phyloP scores from a whole-genome alignment of 192 early-diverging fungal genomes.

The Coemansia sp. region DNA sequence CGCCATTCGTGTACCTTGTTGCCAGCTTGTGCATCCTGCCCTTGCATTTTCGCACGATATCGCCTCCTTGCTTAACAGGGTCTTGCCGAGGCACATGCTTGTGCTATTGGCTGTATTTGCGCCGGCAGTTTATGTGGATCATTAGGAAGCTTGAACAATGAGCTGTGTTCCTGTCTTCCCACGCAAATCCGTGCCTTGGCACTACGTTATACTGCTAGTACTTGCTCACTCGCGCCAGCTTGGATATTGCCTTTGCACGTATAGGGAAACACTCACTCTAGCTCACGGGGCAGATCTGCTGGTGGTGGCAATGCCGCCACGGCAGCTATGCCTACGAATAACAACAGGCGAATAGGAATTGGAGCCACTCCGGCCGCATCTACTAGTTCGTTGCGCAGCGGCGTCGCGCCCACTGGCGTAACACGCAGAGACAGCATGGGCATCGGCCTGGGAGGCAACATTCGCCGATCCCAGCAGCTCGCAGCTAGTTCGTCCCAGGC shows the following conservation, averaged over 20 bases:
- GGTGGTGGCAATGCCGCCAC: conserved; percentile 1
- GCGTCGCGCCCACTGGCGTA: background rate
- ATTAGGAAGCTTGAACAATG: conserved; percentile 1
- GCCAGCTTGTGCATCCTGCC: background rate
- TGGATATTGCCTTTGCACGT: background rate
- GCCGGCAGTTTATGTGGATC: background rate
- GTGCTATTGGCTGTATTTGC: conserved; percentile 1
- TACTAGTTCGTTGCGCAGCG: conserved; percentile 7
- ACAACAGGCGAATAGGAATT: background rate
- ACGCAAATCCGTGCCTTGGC: background rate
- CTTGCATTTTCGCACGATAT: conserved; percentile 3
- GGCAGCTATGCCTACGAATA: background rate
- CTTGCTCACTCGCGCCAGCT: background rate
- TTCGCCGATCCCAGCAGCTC: conserved; percentile 28
- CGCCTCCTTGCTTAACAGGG: background rate
- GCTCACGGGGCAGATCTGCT: conserved; percentile 16
- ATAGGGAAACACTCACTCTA: conserved; percentile 45
- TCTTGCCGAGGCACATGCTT: background rate
- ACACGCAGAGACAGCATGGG: conserved; percentile 27
- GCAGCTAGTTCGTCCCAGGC: conserved; percentile 19
- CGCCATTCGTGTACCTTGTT: background rate
- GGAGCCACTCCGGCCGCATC: background rate
- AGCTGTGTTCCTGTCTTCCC: background rate
- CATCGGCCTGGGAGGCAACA: conserved; percentile 15
- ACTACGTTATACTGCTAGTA: background rate